Conservation (phyloP, 192 early-diverging fungal genomes). For the Backusella tarrabulga region DNA sequence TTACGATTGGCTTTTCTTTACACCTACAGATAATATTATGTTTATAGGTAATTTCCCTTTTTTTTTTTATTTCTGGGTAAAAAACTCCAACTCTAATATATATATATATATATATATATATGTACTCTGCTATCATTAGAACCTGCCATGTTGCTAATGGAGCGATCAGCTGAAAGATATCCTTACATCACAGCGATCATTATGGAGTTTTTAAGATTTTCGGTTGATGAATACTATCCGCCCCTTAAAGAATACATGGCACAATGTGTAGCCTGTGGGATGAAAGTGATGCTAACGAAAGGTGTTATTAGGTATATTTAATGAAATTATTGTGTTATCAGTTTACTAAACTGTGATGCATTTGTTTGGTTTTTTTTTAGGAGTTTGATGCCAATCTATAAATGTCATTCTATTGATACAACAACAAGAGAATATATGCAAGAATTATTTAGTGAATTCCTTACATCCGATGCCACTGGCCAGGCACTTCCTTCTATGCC, state of each 20-base stretch:
- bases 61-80: too few relatives aligned
- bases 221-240: conserved; percentile 59
- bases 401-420: conserved; percentile 23
- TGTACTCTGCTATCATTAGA: conserved; percentile 40
- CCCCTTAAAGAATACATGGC: conserved; percentile 46
- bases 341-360: background rate
- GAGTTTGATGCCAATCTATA: conserved; percentile 31
- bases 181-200: conserved; percentile 64
- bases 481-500: background rate
- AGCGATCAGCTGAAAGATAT: conserved; percentile 60
- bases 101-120: too few relatives aligned
- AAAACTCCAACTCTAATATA: background rate
- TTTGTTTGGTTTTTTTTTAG: background rate
- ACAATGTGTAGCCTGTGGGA: conserved; percentile 49
- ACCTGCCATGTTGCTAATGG: conserved; percentile 75
- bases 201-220: conserved; percentile 65
- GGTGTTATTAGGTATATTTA: conserved; percentile 56
- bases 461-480: background rate
- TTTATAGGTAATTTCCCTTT: conserved; percentile 43
- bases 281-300: conserved; percentile 57
- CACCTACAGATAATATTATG: conserved; percentile 73
- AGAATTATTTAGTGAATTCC: conserved; percentile 27
- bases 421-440: conserved; percentile 24
- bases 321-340: background rate
- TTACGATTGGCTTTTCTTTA: conserved; percentile 79